phyloP scores from a whole-genome alignment of 2,329 filamentous ascomycete species.

The Hymenoscyphus scutula region DNA sequence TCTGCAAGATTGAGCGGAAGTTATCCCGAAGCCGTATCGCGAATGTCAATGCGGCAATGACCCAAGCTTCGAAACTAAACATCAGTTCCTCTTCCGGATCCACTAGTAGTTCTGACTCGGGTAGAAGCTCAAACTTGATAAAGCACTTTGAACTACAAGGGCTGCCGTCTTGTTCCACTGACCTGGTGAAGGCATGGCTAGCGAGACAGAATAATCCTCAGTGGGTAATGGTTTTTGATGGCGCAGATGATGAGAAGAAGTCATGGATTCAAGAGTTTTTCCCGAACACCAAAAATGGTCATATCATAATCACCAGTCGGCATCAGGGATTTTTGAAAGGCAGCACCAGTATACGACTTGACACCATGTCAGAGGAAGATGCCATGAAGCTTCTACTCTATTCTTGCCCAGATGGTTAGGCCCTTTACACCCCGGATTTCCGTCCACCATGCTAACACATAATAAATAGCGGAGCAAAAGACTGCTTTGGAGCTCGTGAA shows the following conservation, averaged over 20 bases:
- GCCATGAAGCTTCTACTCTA: background rate
- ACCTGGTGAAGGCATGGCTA: conserved; percentile 2
- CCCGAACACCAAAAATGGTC: background rate
- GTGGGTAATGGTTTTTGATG: conserved; percentile 3
- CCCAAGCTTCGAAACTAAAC: conserved; percentile 4
- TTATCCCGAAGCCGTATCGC: background rate
- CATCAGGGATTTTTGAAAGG: conserved; percentile 1
- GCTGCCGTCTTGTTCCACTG: background rate
- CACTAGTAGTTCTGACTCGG: background rate
- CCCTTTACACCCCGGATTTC: background rate
- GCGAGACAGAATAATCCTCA: background rate
- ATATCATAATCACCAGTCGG: background rate
- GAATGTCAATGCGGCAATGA: background rate
- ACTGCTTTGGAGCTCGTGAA: background rate
- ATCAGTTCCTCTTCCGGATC: conserved; percentile 1
- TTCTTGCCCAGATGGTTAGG: background rate
- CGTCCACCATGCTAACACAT: background rate
- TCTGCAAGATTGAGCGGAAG: conserved; percentile 3
- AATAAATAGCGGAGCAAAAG: background rate
- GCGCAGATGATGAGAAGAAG: conserved; percentile 4
- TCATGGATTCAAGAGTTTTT: conserved; percentile 5
- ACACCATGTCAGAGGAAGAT: background rate
- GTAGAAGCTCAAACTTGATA: background rate
- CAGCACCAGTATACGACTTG: background rate
- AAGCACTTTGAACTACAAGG: background rate